Evolutionary conservation across 805 yeast genomes (phyloP).

Genomic region (Clavispora vitiphila): DNA sequence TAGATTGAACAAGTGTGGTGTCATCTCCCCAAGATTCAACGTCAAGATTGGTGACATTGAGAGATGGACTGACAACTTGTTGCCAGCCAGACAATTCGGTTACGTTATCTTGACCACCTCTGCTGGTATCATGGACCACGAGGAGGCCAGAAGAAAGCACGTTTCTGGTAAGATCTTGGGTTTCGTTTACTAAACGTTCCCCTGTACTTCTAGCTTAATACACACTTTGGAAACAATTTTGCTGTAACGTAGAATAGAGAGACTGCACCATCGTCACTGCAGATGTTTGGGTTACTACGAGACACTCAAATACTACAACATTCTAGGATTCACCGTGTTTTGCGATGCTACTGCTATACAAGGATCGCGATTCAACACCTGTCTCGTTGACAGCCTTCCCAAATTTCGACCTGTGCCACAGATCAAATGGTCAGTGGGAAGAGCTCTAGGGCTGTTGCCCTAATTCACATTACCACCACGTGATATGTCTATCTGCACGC

Average conservation of each 20-base stretch:
- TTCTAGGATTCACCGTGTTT: too few relatives aligned
- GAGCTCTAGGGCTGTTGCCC: conserved; percentile 18
- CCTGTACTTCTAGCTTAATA: conserved; percentile 1
- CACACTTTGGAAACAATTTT: neutral
- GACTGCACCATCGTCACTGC: too few relatives aligned
- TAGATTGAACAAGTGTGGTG: conserved; percentile 58
- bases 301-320: too few relatives aligned
- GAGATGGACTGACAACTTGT: conserved; percentile 26
- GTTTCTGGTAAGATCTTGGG: conserved; percentile 25
- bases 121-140: conserved; percentile 27
- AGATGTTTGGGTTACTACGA: too few relatives aligned
- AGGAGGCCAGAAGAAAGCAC: conserved; percentile 26
- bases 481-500: neutral
- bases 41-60: conserved; percentile 22
- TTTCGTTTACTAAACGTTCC: conserved; percentile 17
- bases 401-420: too few relatives aligned
- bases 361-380: too few relatives aligned
- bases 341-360: too few relatives aligned
- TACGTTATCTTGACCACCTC: conserved; percentile 24
- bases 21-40: conserved; percentile 24
- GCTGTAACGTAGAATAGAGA: too few relatives aligned
- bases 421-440: too few relatives aligned
- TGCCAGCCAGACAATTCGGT: conserved; percentile 25
- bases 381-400: too few relatives aligned
- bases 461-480: too few relatives aligned